Base-by-base conservation (phyloP, 441 rosid species). In the Adansonia grandidieri region DNA sequence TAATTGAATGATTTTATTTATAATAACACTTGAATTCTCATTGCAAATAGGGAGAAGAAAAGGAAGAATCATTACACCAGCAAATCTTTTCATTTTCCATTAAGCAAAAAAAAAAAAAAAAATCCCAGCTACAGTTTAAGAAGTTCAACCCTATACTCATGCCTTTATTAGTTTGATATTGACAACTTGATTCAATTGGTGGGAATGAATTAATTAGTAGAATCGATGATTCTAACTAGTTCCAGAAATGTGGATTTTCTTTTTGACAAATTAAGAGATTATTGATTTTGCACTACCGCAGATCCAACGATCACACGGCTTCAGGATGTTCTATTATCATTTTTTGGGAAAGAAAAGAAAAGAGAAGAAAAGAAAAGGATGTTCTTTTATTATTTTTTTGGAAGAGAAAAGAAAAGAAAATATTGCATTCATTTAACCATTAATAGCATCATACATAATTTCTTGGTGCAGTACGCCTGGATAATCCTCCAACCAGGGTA, bases 191-290 rank as follows among this genome's bases (percentile, higher is more conserved):
- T 63, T 9, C 24, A 66, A 66, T 66, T 66, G 40, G 65, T 58
- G 28, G 40, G 58, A 28, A 62, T 24, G 24, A 65, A 64, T 28
- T 22, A 19, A 14, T 51, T 24, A 60, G 40, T 15, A 60, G 0
- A 28, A 63, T 63, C 14, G 15, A 67, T 47, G 0, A 22, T 6
- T 69, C 42, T 3, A 65, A 13, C 45, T 53, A 37, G 47, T 67
- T 65, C 64, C 4, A 37, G 20, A 64, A 51, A 75, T 60, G 48
- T 75, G 45, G 70, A 68, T 42, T 44, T 69, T 13, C 37, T 10
- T 67, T 19, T 4, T 9, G 15, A 64, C n/a, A 28, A 20, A 2
- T 60, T 20, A 63, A 32, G 9, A 24, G 40, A 15, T 40, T 60
- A 3, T 9, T 15, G 40, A 64, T 14, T 40, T 42, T 65, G 64